Evolutionary conservation across 495 filamentous ascomycete genomes (phyloP), one percentile per base, ranked within the genome.

Genomic region (Xylaria flabelliformis): DNA sequence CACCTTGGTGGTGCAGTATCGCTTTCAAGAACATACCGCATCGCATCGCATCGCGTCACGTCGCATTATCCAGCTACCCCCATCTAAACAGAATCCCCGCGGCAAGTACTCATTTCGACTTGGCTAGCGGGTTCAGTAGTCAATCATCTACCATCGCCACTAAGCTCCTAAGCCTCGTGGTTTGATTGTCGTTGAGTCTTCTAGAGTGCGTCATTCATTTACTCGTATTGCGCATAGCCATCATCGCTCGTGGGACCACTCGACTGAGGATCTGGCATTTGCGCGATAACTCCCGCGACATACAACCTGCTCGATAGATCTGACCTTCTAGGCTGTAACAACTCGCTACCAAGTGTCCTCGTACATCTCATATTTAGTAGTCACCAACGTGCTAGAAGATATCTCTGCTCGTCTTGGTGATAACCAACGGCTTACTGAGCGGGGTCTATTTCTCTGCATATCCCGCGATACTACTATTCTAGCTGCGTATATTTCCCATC

Each of bases 311-410:
- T n/a, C 50, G 70, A 53, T 72, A 72, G 70, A 66, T 53, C 64
- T 72, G 70, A 72, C 53, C 53, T 36, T 67, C 62, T 63, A 72
- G 63, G 70, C 63, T 67, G 70, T 72, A 72, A 72, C 70, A 58
- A 67, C 70, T 36, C 51, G 19, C 50, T 67, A 72, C 70, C 50
- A 72, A 72, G 51, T 67, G 63, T 72, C 61, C 36, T 66, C 70
- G 70, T 72, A 72, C 70, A 59, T 66, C 48, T 34, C 59, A 72
- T 72, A 66, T 59, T 58, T 58, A 72, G 70, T 72, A 66, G 70
- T 72, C 70, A 51, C 59, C 62, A 66, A 53, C 70, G 70, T 72
- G 70, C 70, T 72, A 72, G 70, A 72, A 71, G 41, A 61, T 42
- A 41, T 53, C 44, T 67, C 70, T 65, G 63, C 70, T 67, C 70